Evolutionary conservation across 1,284 basidiomycete genomes (phyloP).

Genomic region (Moniliophthora roreri): DNA sequence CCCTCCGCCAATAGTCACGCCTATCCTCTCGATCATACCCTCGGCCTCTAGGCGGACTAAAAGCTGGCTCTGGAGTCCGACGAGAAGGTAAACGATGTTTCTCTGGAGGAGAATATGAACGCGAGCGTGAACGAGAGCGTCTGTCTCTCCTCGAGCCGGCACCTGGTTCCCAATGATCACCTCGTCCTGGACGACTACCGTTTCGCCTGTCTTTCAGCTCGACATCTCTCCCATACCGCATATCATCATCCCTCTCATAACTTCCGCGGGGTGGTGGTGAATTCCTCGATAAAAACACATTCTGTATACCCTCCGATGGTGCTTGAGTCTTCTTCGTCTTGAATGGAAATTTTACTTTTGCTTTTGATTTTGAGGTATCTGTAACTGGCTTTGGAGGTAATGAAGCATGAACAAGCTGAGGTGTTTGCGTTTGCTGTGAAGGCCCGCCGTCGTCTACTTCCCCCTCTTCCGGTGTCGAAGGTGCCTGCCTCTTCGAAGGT

Average conservation of each 20-base stretch:
- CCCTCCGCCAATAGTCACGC: conserved; percentile 20
- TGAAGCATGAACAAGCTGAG: conserved; percentile 15
- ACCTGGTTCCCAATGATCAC: conserved; percentile 34
- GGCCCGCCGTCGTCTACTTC: conserved; percentile 56
- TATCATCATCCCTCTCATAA: conserved; percentile 31
- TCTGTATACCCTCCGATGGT: background rate
- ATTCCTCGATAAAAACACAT: conserved; percentile 7
- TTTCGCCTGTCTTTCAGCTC: conserved; percentile 31
- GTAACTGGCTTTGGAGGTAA: conserved; percentile 26
- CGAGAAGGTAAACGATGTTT: conserved; percentile 45
- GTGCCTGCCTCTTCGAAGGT: conserved; percentile 53
- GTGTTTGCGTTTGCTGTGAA: conserved; percentile 17
- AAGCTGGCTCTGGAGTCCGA: conserved; percentile 34
- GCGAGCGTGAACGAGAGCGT: conserved; percentile 28
- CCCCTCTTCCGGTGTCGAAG: conserved; percentile 77
- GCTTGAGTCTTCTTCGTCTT: conserved; percentile 47
- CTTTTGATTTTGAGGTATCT: conserved; percentile 22
- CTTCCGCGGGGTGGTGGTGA: conserved; percentile 28
- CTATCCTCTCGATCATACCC: conserved; percentile 18
- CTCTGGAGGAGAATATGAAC: conserved; percentile 35
- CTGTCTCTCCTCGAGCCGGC: conserved; percentile 22
- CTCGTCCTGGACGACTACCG: conserved; percentile 7
- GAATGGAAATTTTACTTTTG: conserved; percentile 70
- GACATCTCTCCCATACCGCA: conserved; percentile 30
- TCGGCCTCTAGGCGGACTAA: conserved; percentile 19